These are phyloP conservation scores for Aspergillus cristatus DNA, from an alignment of 495 filamentous ascomycete species.

Conservation along the genomic window DNA sequence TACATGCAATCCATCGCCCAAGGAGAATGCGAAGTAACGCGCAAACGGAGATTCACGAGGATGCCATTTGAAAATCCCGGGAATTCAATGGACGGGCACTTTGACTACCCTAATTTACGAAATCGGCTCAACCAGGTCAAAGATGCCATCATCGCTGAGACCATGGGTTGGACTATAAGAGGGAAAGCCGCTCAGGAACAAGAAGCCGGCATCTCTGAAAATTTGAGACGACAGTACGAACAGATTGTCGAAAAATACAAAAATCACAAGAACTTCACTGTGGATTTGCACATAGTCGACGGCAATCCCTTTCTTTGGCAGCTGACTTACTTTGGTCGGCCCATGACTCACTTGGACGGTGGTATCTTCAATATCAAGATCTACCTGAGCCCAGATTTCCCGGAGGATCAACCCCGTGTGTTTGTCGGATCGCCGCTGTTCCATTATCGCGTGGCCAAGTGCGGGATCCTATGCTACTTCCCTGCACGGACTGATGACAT, in stretches of 20 bases:
- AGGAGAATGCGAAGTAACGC: constrained; percentile 37
- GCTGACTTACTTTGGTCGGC: constrained; percentile 77
- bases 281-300: constrained; percentile 67
- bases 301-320: constrained; percentile 45
- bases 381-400: constrained; percentile 78
- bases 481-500: constrained; percentile 66
- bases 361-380: constrained; percentile 79
- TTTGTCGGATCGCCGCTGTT: constrained; percentile 73
- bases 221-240: constrained; percentile 73
- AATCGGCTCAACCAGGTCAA: constrained; percentile 57
- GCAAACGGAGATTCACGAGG: constrained; percentile 52
- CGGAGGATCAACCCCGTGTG: constrained; percentile 82
- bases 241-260: constrained; percentile 71
- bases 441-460: constrained; percentile 75
- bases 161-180: constrained; percentile 57
- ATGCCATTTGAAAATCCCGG: constrained; percentile 79
- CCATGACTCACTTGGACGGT: constrained; percentile 90
- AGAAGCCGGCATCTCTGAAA: constrained; percentile 67
- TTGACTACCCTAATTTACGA: constrained; percentile 71
- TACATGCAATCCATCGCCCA: constrained; percentile 63
- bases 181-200: constrained; percentile 54
- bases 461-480: constrained; percentile 79
- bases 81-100: constrained; percentile 83
- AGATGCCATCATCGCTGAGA: constrained; percentile 61
- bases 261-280: constrained; percentile 53